Conservation (phyloP, 2,329 filamentous ascomycete genomes). For the Huntiella decipiens region DNA sequence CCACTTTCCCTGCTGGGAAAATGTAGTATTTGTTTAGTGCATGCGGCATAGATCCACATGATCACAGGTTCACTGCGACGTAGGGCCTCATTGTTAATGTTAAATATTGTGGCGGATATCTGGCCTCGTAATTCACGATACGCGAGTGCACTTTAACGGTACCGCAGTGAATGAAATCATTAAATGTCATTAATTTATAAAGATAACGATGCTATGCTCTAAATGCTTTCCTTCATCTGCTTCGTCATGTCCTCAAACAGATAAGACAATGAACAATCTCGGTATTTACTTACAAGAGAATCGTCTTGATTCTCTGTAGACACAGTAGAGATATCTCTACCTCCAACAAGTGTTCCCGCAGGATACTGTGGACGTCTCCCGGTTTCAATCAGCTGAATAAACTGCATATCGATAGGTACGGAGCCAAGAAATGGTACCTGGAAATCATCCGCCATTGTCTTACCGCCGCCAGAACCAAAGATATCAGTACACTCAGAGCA, state of each 20-base stretch:
- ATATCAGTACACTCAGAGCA: conserved; percentile 79
- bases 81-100: no score
- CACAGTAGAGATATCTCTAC: conserved; percentile 28
- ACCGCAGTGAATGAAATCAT: not conserved
- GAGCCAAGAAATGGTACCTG: conserved; percentile 65
- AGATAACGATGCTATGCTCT: not conserved
- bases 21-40: no score
- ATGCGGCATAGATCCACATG: no score
- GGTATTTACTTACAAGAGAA: conserved; percentile 51
- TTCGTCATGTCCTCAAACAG: conserved; percentile 48
- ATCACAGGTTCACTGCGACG: no score
- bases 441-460: conserved; percentile 77
- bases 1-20: no score
- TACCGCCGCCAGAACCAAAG: conserved; percentile 78
- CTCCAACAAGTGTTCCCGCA: conserved; percentile 42
- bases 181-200: not conserved
- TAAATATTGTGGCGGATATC: no score
- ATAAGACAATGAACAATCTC: conserved; percentile 47
- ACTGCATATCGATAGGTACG: conserved; percentile 84
- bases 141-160: no score
- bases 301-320: conserved; percentile 12
- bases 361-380: conserved; percentile 46
- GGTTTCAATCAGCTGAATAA: conserved; percentile 72
- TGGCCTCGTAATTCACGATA: no score
- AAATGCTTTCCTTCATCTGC: conserved; percentile 18